Evolutionary conservation across 2,329 filamentous ascomycete genomes (phyloP).

Genomic region (Bipolaris oryzae): DNA sequence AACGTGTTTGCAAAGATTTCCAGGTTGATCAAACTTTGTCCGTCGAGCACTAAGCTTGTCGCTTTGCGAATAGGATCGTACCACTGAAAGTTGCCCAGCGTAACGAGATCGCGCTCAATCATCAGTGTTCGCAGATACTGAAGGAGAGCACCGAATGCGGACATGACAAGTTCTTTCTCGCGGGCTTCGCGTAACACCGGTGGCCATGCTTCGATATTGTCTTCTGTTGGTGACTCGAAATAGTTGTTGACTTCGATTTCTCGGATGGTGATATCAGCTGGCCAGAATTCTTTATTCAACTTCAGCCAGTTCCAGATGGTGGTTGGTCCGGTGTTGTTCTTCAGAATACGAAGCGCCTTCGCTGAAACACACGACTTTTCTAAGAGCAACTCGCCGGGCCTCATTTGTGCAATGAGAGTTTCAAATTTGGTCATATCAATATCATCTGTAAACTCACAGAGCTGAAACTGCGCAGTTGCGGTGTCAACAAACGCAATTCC

Average conservation of each 20-base stretch:
- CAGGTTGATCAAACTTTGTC: conserved; percentile 96
- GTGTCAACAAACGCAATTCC: conserved; percentile 95
- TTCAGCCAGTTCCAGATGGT: conserved; percentile 97
- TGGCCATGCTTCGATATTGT: conserved; percentile 76
- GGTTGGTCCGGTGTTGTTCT: conserved; percentile 90
- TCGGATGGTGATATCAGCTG: conserved; percentile 77
- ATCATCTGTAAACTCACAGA: conserved; percentile 93
- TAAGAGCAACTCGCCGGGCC: conserved; percentile 84
- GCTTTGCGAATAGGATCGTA: conserved; percentile 93
- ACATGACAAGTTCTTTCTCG: conserved; percentile 84
- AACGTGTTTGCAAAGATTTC: conserved; percentile 94
- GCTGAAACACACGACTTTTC: conserved; percentile 83
- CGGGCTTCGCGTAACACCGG: conserved; percentile 71
- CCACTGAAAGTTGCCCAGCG: conserved; percentile 86
- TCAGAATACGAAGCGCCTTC: conserved; percentile 90
- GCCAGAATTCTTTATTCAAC: conserved; percentile 86
- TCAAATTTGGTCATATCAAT: conserved; percentile 95
- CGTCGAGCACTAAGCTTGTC: conserved; percentile 88
- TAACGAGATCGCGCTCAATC: conserved; percentile 84
- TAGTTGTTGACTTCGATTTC: conserved; percentile 83
- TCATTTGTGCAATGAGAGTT: conserved; percentile 91
- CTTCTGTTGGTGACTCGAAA: conserved; percentile 67
- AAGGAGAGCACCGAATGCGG: conserved; percentile 84
- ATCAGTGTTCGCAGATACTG: conserved; percentile 85
- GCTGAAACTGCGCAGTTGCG: conserved; percentile 90